Evolutionary conservation across 2,329 filamentous ascomycete species (phyloP), one percentile per base, ranked within the genome.

Genomic region (Xylariaceae sp.): DNA sequence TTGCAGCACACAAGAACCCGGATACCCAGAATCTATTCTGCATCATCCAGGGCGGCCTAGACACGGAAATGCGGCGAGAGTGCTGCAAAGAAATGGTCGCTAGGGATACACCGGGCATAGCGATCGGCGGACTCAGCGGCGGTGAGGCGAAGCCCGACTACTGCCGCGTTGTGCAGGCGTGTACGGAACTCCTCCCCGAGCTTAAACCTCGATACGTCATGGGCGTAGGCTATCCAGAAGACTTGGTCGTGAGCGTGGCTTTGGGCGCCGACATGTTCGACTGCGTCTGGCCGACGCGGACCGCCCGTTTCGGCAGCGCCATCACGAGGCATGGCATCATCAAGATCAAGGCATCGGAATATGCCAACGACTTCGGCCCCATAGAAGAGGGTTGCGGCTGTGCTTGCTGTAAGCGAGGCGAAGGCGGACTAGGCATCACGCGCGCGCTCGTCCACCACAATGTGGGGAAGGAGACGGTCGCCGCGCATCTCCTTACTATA

Each of bases 261-360:
- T 79, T 99, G 0, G 94, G 94, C 3, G 94, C 94, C 47, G 94
- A 99, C 73, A 99, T 99, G 94, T 99, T 99, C 69, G 94, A 99
- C 73, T 99, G 95, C 68, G 94, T 99, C 5, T 99, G 94, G 94
- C 95, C 94, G 1, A 97, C 94, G 3, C 80, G 94, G 51, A 99
- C 94, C 37, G 94, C 94, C 68, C 85, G 94, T 35, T 99, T 99
- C 68, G 94, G 95, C 56, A 96, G 96, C 68, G 94, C 92, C 39
- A 83, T 99, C 55, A 96, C 92, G 2, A 81, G 83, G 53, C 65
- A 77, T 42, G 95, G 94, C 8, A 82, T 89, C n/a, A 74, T 96
- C 45, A 96, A 96, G 69, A 75, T 99, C 46, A 86, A 89, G 58
- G 85, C 92, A 68, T 81, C 85, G 30, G 77, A 78, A 44, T 96